These are phyloP conservation scores for Ustilago loliicola DNA, from an alignment of 1,284 basidiomycete species.

Conservation along the genomic window DNA sequence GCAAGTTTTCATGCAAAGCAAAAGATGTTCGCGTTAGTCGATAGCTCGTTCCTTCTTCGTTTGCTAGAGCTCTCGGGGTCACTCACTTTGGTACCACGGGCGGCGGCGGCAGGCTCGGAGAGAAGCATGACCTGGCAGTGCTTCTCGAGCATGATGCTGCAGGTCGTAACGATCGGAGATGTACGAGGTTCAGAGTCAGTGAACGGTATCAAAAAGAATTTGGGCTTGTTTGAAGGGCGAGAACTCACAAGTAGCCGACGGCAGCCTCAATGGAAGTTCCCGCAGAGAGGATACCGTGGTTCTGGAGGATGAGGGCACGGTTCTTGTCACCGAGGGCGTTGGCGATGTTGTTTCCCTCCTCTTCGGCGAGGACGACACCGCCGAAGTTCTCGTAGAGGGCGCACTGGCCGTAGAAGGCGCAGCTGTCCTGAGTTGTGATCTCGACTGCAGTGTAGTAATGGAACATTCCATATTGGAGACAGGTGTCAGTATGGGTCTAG, in stretches of 20 bases:
- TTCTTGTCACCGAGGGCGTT: slow-evolving; percentile 74
- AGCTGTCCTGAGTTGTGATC: slow-evolving; percentile 71
- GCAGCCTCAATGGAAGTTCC: slow-evolving; percentile 73
- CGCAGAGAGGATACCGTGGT: slow-evolving; percentile 75
- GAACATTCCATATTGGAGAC: background rate
- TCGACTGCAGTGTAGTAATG: slow-evolving; percentile 66
- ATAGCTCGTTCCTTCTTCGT: background rate
- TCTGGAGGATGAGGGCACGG: slow-evolving; percentile 73
- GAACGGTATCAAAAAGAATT: background rate
- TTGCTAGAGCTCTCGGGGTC: background rate
- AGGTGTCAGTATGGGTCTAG: background rate
- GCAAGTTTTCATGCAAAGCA: background rate
- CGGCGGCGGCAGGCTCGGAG: slow-evolving; percentile 72
- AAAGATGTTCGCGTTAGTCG: background rate
- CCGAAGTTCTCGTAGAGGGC: slow-evolving; percentile 72
- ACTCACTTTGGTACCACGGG: slow-evolving; percentile 47
- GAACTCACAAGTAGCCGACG: slow-evolving; percentile 67
- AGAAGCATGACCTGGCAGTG: slow-evolving; percentile 75
- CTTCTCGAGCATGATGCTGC: slow-evolving; percentile 71
- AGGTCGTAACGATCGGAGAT: background rate
- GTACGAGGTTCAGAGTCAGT: background rate
- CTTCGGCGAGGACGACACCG: slow-evolving; percentile 76
- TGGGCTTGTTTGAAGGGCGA: too few relatives aligned
- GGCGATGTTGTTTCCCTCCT: slow-evolving; percentile 77
- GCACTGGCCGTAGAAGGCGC: slow-evolving; percentile 68